Percentiles rank a stretch among this genome's conserved stretches.
Evolutionary conservation across 176 grass and related monocot genomes (phyloP).

Genomic region (Lolium perenne): DNA sequence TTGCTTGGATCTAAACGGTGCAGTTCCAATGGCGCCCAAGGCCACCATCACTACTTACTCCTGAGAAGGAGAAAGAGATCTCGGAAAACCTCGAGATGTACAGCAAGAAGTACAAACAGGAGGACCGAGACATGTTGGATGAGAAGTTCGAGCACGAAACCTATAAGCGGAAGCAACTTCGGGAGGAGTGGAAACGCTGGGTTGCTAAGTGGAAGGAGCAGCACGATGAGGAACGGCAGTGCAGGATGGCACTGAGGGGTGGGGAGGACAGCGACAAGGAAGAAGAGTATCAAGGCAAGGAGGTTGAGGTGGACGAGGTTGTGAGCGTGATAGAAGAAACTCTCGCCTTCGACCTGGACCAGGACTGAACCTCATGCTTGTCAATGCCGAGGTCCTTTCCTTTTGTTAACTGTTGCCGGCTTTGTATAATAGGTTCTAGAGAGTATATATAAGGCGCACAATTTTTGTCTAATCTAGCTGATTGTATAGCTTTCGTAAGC

Average conservation of each 20-base stretch:
- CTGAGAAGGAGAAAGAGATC: conserved; percentile 80
- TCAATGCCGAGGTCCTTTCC: neutral
- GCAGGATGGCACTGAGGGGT: conserved; percentile 62
- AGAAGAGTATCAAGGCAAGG: conserved; percentile 83
- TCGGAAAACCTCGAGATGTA: conserved; percentile 73
- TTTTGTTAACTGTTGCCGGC: too few relatives aligned
- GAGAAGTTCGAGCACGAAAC: conserved; percentile 68
- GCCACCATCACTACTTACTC: conserved; percentile 60
- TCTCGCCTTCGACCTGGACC: conserved; percentile 66
- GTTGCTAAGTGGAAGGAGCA: conserved; percentile 72
- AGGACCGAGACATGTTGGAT: conserved; percentile 72
- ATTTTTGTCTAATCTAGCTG: too few relatives aligned
- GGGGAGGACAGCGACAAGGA: conserved; percentile 80
- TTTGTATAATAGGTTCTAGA: too few relatives aligned
- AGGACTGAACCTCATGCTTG: conserved; percentile 44
- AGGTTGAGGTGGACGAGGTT: conserved; percentile 84
- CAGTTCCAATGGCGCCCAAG: conserved; percentile 90
- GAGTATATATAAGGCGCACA: too few relatives aligned
- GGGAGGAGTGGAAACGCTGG: conserved; percentile 84
- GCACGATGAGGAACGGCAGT: conserved; percentile 63
- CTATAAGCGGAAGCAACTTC: conserved; percentile 65
- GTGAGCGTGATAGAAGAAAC: conserved; percentile 62
- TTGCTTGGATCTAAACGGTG: conserved; percentile 29
- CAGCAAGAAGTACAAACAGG: conserved; percentile 84
- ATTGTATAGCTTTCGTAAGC: too few relatives aligned